These are phyloP conservation scores for Cylindrotheca closterium DNA, from an alignment of 108 stramenopile genomes.

Conservation along the genomic window DNA sequence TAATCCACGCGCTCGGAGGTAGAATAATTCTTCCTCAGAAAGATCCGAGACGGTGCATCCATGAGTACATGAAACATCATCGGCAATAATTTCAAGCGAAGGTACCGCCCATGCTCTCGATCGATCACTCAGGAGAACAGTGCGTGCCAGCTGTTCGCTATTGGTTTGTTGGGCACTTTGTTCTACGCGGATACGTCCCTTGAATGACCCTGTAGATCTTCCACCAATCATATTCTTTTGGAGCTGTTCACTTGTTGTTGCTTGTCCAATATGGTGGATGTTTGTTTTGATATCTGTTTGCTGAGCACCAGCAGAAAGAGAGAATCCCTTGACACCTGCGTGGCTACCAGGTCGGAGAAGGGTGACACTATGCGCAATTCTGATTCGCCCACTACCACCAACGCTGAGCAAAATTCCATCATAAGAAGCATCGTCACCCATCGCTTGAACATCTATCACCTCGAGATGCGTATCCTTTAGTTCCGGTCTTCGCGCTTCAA, in stretches of 20 bases:
- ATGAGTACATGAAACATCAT: conserved; percentile 94
- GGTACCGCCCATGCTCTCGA: conserved; percentile 88
- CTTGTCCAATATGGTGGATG: conserved; percentile 90
- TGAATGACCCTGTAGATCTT: conserved; percentile 81
- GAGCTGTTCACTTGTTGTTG: conserved; percentile 71
- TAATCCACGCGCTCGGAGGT: conserved; percentile 85
- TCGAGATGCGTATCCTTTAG: conserved; percentile 81
- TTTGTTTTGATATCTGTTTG: conserved; percentile 83
- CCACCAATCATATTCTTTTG: conserved; percentile 94
- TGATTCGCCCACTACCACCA: conserved; percentile 81
- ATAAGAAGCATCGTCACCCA: conserved; percentile 66
- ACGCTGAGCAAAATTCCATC: conserved; percentile 65
- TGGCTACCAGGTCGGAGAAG: conserved; percentile 66
- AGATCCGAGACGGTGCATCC: conserved; percentile 96
- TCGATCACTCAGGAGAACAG: conserved; percentile 84
- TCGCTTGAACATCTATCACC: conserved; percentile 76
- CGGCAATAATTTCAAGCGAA: conserved; percentile 92
- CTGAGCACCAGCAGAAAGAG: conserved; percentile 83
- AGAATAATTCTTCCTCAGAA: conserved; percentile 93
- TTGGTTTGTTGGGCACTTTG: conserved; percentile 92
- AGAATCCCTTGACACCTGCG: conserved; percentile 74
- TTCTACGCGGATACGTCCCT: conserved; percentile 93
- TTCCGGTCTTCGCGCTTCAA: conserved; percentile 67
- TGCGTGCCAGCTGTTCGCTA: conserved; percentile 87
- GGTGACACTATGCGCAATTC: conserved; percentile 59